Evolutionary conservation across 2,329 filamentous ascomycete species (phyloP).

Genomic region (Xylaria sp.): DNA sequence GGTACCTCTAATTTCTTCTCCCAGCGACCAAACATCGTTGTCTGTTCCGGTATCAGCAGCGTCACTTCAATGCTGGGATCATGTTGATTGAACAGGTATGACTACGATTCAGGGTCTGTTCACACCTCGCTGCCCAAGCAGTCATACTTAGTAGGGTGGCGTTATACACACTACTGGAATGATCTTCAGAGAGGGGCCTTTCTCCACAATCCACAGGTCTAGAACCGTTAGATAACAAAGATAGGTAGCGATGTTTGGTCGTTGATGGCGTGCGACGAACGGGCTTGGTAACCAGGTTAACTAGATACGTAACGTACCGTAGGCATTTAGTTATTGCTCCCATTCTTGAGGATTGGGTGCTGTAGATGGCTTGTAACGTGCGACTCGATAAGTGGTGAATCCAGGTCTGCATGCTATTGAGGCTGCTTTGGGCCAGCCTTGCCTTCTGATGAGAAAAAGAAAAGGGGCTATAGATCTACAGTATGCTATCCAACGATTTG

Average conservation of each 20-base stretch:
- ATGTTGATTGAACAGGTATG: no score
- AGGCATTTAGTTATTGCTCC: no score
- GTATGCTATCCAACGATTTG: neutral
- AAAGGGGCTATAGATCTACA: slow-evolving; percentile 8
- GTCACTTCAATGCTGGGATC: no score
- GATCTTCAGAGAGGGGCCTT: slow-evolving; percentile 2
- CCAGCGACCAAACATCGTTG: no score
- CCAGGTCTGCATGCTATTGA: neutral
- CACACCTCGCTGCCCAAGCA: neutral
- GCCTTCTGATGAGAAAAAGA: neutral
- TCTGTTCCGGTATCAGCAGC: no score
- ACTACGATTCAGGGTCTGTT: no score
- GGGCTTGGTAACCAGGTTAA: neutral
- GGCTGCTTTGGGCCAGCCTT: neutral
- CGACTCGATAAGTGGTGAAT: neutral
- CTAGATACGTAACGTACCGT: neutral
- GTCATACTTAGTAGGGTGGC: neutral
- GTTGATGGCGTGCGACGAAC: neutral
- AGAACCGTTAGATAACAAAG: slow-evolving; percentile 7
- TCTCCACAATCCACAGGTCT: slow-evolving; percentile 17
- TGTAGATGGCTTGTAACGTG: no score
- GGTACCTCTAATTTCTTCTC: no score
- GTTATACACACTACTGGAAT: slow-evolving; percentile 9
- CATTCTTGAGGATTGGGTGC: no score
- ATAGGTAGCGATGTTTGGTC: neutral